A percentile compares a stretch with the other conserved stretches of the same genome.
phyloP scores from a whole-genome alignment of 1,284 basidiomycete genomes.

The Puccinia hordei region DNA sequence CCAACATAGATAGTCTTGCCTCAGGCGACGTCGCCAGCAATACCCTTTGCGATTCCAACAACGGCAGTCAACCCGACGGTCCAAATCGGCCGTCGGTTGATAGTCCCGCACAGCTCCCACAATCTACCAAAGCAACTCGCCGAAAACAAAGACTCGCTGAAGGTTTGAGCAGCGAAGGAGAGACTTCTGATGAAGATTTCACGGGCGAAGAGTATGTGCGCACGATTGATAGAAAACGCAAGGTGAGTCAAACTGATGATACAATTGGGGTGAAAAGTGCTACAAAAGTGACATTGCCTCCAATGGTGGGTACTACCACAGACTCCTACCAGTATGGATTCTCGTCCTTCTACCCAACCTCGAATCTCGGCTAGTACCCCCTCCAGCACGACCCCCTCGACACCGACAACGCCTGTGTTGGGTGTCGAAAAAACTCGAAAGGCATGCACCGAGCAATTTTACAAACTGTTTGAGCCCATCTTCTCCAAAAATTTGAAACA shows the following conservation, averaged over 20 bases:
- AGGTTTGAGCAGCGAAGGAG: conserved; percentile 46
- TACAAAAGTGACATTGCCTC: neutral
- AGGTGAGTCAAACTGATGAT: conserved; percentile 35
- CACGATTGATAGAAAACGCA: conserved; percentile 27
- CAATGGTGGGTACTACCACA: neutral
- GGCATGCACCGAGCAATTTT: conserved; percentile 47
- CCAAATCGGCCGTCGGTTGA: neutral
- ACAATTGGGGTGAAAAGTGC: neutral
- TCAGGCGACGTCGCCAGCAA: neutral
- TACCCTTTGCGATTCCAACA: neutral
- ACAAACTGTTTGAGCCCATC: conserved; percentile 42
- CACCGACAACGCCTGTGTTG: conserved; percentile 23
- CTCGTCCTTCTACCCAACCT: conserved; percentile 33
- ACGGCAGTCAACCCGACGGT: conserved; percentile 5
- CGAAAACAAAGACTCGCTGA: conserved; percentile 37
- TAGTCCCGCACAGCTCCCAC: neutral
- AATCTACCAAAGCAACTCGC: conserved; percentile 5
- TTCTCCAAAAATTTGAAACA: conserved; percentile 25
- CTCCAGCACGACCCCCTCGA: conserved; percentile 26
- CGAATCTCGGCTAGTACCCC: conserved; percentile 33
- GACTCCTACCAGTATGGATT: conserved; percentile 36
- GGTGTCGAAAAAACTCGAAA: conserved; percentile 41
- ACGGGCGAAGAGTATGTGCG: conserved; percentile 29
- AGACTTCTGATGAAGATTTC: conserved; percentile 43
- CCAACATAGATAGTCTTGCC: too few species aligned